phyloP scores from a whole-genome alignment of 306 rosid genomes.

The Vigna nakashimae region DNA sequence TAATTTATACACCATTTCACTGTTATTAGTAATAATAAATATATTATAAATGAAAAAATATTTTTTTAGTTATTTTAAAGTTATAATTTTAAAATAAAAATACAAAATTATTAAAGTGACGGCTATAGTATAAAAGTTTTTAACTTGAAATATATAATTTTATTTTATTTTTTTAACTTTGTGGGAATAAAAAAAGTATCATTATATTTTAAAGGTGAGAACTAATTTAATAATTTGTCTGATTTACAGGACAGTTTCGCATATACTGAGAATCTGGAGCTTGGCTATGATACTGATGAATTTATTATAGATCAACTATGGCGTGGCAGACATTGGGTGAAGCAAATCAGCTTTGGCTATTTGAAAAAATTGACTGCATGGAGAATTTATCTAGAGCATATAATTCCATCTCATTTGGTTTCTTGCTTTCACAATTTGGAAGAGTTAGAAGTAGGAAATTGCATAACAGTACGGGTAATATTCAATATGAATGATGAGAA shows the following conservation, averaged over 20 bases:
- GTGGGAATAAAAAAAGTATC: no score
- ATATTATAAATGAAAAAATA: no score
- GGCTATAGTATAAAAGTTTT: no score
- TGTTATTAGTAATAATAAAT: no score
- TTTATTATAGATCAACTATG: not conserved
- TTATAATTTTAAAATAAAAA: no score
- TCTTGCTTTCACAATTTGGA: constrained; percentile 34
- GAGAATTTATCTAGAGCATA: not conserved
- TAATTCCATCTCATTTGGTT: constrained; percentile 37
- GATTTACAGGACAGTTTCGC: not conserved
- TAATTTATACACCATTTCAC: no score
- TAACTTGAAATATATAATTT: no score
- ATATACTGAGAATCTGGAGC: not conserved
- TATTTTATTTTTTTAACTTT: no score
- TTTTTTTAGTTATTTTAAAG: no score
- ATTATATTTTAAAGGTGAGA: no score
- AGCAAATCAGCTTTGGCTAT: not conserved
- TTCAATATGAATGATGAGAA: no score
- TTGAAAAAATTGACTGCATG: not conserved
- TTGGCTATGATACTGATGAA: not conserved
- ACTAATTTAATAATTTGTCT: not conserved
- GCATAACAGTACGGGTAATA: not conserved
- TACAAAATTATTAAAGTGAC: no score
- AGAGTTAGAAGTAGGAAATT: not conserved
- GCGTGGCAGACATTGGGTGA: not conserved